Conservation (phyloP, 768 basidiomycete genomes). For the Lentinula detonsa region DNA sequence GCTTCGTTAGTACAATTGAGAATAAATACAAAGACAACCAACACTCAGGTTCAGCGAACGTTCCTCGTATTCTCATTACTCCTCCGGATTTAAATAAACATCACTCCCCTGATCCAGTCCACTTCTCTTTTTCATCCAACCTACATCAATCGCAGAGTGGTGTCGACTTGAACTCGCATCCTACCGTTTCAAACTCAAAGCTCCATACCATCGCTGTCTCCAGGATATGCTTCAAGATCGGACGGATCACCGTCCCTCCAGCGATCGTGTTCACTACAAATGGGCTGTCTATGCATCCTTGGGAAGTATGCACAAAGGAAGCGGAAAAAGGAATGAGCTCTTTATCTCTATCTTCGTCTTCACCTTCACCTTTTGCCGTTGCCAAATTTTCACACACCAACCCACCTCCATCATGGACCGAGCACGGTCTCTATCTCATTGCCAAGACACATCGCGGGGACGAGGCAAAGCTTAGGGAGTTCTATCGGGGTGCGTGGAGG, state of each 20-base stretch:
- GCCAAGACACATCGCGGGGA: constrained; percentile 26
- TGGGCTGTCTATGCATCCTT: constrained; percentile 38
- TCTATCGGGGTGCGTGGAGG: constrained; percentile 59
- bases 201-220: constrained; percentile 62
- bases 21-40: neutral
- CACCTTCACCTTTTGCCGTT: neutral
- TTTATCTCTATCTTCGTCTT: neutral
- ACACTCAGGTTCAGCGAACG: neutral
- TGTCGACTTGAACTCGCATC: neutral
- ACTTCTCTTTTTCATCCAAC: neutral
- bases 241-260: constrained; percentile 71
- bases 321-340: neutral
- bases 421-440: constrained; percentile 28
- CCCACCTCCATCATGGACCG: constrained; percentile 44
- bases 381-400: constrained; percentile 21
- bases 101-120: neutral
- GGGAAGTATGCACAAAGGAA: neutral
- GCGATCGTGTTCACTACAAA: constrained; percentile 52
- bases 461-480: constrained; percentile 22
- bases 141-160: too few species aligned
- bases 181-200: constrained; percentile 36
- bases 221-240: constrained; percentile 63
- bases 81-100: neutral
- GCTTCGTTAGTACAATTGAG: constrained; percentile 37
- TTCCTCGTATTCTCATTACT: neutral